A percentile compares a stretch with the other conserved stretches of the same genome.
These are phyloP conservation scores for Rutstroemia sp. DNA, from an alignment of 2,329 filamentous ascomycete species.

Conservation along the genomic window DNA sequence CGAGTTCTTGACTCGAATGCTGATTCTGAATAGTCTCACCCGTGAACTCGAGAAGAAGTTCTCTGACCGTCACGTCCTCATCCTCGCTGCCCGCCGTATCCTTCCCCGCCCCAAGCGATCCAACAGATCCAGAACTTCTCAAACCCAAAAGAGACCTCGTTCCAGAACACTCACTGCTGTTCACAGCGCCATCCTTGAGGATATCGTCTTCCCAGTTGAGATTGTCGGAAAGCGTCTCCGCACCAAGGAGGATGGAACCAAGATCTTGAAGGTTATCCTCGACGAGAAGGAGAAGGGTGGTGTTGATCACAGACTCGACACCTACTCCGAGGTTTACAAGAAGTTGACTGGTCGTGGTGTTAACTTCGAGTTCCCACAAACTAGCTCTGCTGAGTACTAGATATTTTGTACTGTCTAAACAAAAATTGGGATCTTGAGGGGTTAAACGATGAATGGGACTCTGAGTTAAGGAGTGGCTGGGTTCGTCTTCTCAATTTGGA, in stretches of 20 bases:
- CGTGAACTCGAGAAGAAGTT: slow-evolving; percentile 99
- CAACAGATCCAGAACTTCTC: slow-evolving; percentile 89
- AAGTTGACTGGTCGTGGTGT: slow-evolving; percentile 93
- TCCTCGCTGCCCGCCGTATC: slow-evolving; percentile 98
- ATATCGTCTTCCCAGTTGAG: slow-evolving; percentile 99
- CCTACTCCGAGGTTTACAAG: slow-evolving; percentile 99
- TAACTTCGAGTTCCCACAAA: slow-evolving; percentile 97
- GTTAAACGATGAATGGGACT: neutral
- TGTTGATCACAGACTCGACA: slow-evolving; percentile 99
- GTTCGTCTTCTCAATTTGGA: neutral
- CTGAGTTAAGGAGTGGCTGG: neutral
- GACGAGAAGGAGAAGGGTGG: slow-evolving; percentile 99
- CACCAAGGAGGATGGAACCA: slow-evolving; percentile 98
- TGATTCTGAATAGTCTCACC: slow-evolving; percentile 62
- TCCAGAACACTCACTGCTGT: slow-evolving; percentile 97
- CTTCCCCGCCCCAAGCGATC: slow-evolving; percentile 98
- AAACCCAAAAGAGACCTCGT: slow-evolving; percentile 98
- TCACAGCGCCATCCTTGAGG: slow-evolving; percentile 95
- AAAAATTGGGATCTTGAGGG: slow-evolving; percentile 3
- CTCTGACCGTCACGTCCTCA: slow-evolving; percentile 99
- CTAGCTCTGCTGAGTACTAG: slow-evolving; percentile 73
- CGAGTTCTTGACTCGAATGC: neutral
- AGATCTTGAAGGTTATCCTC: slow-evolving; percentile 97
- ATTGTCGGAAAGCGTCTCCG: slow-evolving; percentile 98
- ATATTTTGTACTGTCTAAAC: slow-evolving; percentile 20